These are phyloP conservation scores for Calonectria pteridis DNA, from an alignment of 2,329 filamentous ascomycete species.

Conservation along the genomic window DNA sequence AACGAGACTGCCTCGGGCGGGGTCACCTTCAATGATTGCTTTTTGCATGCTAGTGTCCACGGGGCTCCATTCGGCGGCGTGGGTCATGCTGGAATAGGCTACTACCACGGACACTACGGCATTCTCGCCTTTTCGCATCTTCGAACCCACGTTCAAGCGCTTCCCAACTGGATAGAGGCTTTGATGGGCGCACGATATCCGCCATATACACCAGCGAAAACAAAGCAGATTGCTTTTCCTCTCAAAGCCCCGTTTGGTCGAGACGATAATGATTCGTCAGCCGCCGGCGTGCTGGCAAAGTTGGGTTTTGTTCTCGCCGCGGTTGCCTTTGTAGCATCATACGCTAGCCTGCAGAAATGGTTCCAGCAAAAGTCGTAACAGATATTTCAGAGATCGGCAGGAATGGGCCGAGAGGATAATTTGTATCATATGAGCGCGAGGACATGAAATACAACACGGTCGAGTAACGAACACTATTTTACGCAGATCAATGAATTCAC, in stretches of 20 bases:
- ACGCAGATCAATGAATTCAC: not conserved
- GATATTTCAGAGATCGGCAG: not conserved
- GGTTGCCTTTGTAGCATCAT: not conserved
- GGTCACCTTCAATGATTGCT: slow-evolving; percentile 59
- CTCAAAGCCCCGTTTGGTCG: not conserved
- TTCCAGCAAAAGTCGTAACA: not conserved
- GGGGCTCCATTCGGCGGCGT: not conserved
- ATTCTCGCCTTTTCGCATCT: not conserved
- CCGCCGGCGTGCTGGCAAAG: not conserved
- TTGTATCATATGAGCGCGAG: not conserved
- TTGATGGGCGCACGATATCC: not conserved
- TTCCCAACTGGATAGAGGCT: not conserved
- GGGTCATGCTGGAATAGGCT: not conserved
- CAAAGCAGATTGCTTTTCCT: not conserved
- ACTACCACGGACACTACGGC: slow-evolving; percentile 1
- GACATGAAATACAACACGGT: not conserved
- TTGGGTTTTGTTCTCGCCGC: not conserved
- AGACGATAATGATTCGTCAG: not conserved
- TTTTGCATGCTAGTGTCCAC: slow-evolving; percentile 51
- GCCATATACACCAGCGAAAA: not conserved
- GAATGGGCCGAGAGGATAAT: not conserved
- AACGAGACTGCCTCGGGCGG: slow-evolving; percentile 54
- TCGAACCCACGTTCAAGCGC: not conserved
- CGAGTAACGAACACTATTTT: not conserved
- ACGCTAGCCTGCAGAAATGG: not conserved